Conservation (phyloP, 2,329 filamentous ascomycete species). For the Penicillium hordei region DNA sequence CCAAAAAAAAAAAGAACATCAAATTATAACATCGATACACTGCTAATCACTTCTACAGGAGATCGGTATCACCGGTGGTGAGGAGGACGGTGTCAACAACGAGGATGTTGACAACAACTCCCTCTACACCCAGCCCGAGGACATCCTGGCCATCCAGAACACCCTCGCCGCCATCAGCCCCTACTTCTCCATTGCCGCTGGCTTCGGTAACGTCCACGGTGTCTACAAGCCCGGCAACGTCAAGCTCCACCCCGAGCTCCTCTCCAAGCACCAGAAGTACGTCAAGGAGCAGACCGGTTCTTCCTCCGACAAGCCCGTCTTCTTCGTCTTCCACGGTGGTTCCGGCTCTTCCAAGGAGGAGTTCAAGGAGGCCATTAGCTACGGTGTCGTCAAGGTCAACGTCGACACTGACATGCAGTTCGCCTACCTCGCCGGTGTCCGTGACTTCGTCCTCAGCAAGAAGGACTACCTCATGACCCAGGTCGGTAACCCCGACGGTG, state of each 20-base stretch:
- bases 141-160: constrained; percentile 89
- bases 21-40: background rate
- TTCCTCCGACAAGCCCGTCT: constrained; percentile 85
- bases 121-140: constrained; percentile 96
- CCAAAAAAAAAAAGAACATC: too few relatives aligned
- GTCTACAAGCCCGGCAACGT: constrained; percentile 99
- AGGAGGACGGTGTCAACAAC: constrained; percentile 99
- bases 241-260: constrained; percentile 91
- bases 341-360: constrained; percentile 89
- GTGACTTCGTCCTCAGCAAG: constrained; percentile 91
- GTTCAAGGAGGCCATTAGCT: constrained; percentile 81
- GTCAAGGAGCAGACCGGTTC: constrained; percentile 76
- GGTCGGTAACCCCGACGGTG: constrained; percentile 93
- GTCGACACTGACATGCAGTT: constrained; percentile 97
- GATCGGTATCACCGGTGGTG: constrained; percentile 93
- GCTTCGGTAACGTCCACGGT: constrained; percentile 98
- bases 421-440: constrained; percentile 87
- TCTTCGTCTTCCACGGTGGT: constrained; percentile 99
- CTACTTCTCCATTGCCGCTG: constrained; percentile 97
- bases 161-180: constrained; percentile 80
- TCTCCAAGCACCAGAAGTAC: constrained; percentile 92
- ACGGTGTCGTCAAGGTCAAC: constrained; percentile 99
- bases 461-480: constrained; percentile 86
- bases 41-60: constrained; percentile 49
- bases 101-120: constrained; percentile 95